Conservation (phyloP, 129 eudicot genomes). For the Flaveria brownii region DNA sequence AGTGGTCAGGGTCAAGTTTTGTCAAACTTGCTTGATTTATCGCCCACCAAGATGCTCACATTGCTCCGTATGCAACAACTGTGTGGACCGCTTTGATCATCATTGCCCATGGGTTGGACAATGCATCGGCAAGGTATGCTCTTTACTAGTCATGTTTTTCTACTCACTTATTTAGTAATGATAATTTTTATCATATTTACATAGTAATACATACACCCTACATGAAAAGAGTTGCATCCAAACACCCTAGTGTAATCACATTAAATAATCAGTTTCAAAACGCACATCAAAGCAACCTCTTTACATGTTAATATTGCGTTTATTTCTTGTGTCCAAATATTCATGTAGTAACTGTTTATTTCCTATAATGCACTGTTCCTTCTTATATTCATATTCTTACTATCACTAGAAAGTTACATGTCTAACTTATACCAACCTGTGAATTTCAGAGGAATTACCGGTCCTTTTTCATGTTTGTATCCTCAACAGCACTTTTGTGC, state of each 20-base stretch:
- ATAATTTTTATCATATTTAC: background rate
- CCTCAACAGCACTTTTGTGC: conserved; percentile 53
- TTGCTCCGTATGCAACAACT: conserved; percentile 68
- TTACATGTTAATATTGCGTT: background rate
- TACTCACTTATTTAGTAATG: background rate
- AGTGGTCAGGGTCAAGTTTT: conserved; percentile 58
- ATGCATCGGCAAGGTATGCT: conserved; percentile 65
- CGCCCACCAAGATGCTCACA: conserved; percentile 81
- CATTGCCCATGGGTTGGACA: conserved; percentile 90
- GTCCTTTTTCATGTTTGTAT: conserved; percentile 61
- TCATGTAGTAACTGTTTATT: background rate
- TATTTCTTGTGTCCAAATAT: background rate
- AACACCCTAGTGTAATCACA: background rate
- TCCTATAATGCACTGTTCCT: background rate
- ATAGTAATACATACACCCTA: background rate
- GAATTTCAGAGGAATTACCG: conserved; percentile 62
- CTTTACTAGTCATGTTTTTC: background rate
- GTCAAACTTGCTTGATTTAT: conserved; percentile 66
- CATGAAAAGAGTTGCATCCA: background rate
- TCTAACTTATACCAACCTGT: conserved; percentile 19
- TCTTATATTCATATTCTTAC: background rate
- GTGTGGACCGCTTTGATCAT: conserved; percentile 74
- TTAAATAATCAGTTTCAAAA: background rate
- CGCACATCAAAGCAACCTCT: background rate
- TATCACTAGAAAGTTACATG: background rate